A percentile compares a stretch with the other conserved stretches of the same genome.
These are phyloP conservation scores for Fusarium chuoi DNA, from an alignment of 2,329 filamentous ascomycete genomes.

Conservation along the genomic window DNA sequence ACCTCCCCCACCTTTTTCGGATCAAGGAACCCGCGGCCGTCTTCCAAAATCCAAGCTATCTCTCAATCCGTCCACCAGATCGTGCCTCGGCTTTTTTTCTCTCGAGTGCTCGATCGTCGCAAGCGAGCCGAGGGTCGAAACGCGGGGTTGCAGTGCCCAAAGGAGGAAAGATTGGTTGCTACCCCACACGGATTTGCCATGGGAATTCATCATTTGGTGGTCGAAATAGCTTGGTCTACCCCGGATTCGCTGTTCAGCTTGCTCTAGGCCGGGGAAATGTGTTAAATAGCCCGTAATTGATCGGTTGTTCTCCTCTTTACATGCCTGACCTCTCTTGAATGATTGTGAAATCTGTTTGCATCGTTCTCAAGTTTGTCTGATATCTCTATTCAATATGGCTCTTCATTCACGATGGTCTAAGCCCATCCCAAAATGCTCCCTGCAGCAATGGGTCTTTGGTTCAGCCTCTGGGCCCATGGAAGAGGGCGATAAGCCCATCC, in stretches of 20 bases:
- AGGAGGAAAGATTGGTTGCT: constrained; percentile 22
- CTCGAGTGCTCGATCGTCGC: neutral
- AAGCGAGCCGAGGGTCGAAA: constrained; percentile 15
- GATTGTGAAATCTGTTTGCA: neutral
- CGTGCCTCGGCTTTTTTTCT: constrained; percentile 15
- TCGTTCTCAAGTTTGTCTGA: neutral
- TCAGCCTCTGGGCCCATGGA: constrained; percentile 54
- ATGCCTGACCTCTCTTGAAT: neutral
- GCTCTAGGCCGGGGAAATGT: neutral
- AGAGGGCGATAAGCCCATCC: constrained; percentile 52
- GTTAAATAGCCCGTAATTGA: constrained; percentile 12
- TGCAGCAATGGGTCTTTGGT: constrained; percentile 66
- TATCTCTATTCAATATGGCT: constrained; percentile 49
- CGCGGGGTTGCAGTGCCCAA: constrained; percentile 28
- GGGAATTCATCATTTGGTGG: neutral
- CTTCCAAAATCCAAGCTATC: neutral
- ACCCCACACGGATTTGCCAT: constrained; percentile 13
- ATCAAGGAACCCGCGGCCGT: neutral
- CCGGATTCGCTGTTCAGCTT: constrained; percentile 7
- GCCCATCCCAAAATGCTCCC: constrained; percentile 59
- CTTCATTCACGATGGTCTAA: constrained; percentile 58
- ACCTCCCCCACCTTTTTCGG: neutral
- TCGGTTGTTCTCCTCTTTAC: neutral
- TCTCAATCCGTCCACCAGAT: constrained; percentile 2
- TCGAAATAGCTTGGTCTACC: neutral